phyloP scores from a whole-genome alignment of 139 green algal species.

The Eudorina sp. region DNA sequence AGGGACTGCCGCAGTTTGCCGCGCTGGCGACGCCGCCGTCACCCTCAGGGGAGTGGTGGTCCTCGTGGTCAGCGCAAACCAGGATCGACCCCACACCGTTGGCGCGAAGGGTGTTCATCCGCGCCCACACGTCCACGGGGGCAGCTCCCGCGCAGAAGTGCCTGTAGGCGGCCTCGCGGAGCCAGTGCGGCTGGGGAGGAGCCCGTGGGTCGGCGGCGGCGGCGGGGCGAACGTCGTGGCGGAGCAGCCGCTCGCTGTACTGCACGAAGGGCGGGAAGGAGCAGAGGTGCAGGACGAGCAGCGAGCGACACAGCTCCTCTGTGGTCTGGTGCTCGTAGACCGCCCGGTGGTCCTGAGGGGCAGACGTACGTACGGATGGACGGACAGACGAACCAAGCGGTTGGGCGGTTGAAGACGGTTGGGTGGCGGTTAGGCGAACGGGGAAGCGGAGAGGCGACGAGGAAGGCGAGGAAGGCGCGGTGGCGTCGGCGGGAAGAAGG shows the following conservation, averaged over 20 bases:
- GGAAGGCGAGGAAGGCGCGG: too few species aligned
- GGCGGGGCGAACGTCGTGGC: background rate
- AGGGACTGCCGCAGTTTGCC: background rate
- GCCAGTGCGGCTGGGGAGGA: background rate
- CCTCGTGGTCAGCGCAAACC: background rate
- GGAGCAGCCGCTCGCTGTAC: background rate
- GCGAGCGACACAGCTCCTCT: background rate
- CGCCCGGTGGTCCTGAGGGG: background rate
- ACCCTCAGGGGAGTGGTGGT: background rate
- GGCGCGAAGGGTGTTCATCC: background rate
- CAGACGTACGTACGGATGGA: too few species aligned
- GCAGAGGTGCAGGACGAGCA: constrained; percentile 23
- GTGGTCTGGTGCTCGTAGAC: background rate
- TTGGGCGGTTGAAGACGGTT: too few species aligned
- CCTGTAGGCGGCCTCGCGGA: background rate
- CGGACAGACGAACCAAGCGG: too few species aligned
- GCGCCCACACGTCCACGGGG: background rate
- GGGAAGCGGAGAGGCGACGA: too few species aligned
- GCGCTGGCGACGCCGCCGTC: background rate
- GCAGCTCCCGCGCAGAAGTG: background rate
- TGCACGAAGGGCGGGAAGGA: background rate
- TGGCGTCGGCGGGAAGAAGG: too few species aligned
- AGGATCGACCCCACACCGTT: background rate
- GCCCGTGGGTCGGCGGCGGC: background rate
- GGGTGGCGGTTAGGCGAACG: too few species aligned